Conservation (phyloP, 805 yeast species). For the Wickerhamomyces bisporus region DNA sequence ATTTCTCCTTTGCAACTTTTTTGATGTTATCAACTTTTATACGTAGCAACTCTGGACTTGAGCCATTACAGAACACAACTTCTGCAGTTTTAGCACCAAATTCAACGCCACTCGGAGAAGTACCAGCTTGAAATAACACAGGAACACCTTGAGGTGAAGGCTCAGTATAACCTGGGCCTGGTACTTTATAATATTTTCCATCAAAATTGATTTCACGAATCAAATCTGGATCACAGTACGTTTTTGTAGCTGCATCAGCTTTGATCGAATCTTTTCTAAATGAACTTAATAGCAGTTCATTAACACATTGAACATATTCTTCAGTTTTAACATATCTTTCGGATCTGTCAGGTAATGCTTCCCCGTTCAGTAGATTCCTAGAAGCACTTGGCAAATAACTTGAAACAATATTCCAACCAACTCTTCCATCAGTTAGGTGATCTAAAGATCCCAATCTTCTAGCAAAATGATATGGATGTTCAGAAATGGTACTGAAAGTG, state of each 20-base stretch:
- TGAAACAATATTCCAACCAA: constrained; percentile 41
- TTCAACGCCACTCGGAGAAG: constrained; percentile 35
- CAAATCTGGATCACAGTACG: constrained; percentile 29
- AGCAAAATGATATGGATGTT: constrained; percentile 34
- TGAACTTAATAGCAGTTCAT: constrained; percentile 30
- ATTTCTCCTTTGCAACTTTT: constrained; percentile 28
- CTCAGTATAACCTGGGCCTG: constrained; percentile 35
- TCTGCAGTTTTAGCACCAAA: constrained; percentile 41
- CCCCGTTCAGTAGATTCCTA: constrained; percentile 29
- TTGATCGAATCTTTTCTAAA: constrained; percentile 32
- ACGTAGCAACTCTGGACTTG: constrained; percentile 27
- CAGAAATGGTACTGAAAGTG: constrained; percentile 36
- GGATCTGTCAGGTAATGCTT: constrained; percentile 29
- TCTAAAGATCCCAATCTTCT: constrained; percentile 36
- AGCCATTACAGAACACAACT: constrained; percentile 34
- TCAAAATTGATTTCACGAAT: constrained; percentile 34
- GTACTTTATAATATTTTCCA: constrained; percentile 36
- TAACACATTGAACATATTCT: constrained; percentile 33
- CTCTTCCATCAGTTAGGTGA: constrained; percentile 35
- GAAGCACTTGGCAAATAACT: constrained; percentile 36
- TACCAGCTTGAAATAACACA: constrained; percentile 40
- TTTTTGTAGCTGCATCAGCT: constrained; percentile 17
- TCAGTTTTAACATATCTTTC: constrained; percentile 34
- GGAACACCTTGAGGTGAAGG: constrained; percentile 42
- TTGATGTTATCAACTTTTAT: constrained; percentile 28